Evolutionary conservation across 2,329 filamentous ascomycete genomes (phyloP).

Genomic region (Paracamarosporium sp.): DNA sequence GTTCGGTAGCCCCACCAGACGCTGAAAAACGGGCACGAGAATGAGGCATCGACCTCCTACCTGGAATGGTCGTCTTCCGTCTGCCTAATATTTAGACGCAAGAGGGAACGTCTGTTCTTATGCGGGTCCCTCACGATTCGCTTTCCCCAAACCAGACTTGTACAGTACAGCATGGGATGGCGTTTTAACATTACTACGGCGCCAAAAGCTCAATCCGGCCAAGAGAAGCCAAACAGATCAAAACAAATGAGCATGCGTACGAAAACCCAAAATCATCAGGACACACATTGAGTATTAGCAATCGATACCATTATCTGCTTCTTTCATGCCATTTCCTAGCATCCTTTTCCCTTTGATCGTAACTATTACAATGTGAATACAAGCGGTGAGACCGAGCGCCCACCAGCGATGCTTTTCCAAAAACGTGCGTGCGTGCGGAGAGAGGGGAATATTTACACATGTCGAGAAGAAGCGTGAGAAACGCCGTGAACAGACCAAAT

Average conservation of each 20-base stretch:
- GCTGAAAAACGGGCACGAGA: background rate
- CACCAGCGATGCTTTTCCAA: conserved; percentile 17
- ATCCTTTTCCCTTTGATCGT: conserved; percentile 15
- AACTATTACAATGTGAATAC: conserved; percentile 27
- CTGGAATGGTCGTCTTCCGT: background rate
- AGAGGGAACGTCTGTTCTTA: no score
- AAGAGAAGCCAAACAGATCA: background rate
- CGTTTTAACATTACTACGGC: conserved; percentile 20
- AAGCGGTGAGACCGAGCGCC: conserved; percentile 12
- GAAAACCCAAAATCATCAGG: background rate
- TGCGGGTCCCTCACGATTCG: background rate
- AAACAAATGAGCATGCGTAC: background rate
- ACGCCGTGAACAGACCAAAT: conserved; percentile 27
- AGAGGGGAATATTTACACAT: conserved; percentile 42
- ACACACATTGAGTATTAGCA: background rate
- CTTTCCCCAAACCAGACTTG: conserved; percentile 3
- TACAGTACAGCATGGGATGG: conserved; percentile 37
- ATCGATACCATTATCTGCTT: conserved; percentile 5
- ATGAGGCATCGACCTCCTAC: background rate
- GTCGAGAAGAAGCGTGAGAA: conserved; percentile 12
- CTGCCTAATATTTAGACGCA: background rate
- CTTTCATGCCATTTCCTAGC: conserved; percentile 4
- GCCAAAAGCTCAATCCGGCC: background rate
- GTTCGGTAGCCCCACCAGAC: background rate
- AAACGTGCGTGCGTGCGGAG: conserved; percentile 22